Conservation (phyloP, 2,329 filamentous ascomycete species). For the Bipolaris oryzae region DNA sequence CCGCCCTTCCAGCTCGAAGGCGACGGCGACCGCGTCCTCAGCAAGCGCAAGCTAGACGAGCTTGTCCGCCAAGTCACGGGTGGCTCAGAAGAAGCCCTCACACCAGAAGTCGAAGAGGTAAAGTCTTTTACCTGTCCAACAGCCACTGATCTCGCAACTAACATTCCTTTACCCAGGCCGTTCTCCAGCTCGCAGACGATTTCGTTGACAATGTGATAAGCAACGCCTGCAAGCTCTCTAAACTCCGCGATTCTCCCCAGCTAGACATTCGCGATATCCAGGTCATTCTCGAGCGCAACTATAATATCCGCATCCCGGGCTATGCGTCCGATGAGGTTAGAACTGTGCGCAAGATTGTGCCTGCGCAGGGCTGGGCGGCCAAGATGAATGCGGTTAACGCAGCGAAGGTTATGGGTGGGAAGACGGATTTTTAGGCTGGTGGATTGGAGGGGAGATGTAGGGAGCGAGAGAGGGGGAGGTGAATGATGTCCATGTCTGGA, state of each 20-base stretch:
- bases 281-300: constrained; percentile 65
- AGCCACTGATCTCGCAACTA: background rate
- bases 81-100: constrained; percentile 77
- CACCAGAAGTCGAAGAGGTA: constrained; percentile 96
- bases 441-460: too few relatives aligned
- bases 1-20: constrained; percentile 87
- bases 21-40: constrained; percentile 90
- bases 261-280: constrained; percentile 77
- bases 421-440: constrained; percentile 45
- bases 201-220: constrained; percentile 93
- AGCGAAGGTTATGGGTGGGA: constrained; percentile 71
- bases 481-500: too few relatives aligned
- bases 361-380: constrained; percentile 84
- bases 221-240: constrained; percentile 86
- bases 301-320: constrained; percentile 82
- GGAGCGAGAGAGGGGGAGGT: too few relatives aligned
- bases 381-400: constrained; percentile 98
- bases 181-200: constrained; percentile 87
- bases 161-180: constrained; percentile 62
- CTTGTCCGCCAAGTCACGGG: constrained; percentile 93
- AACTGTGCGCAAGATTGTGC: constrained; percentile 91
- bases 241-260: constrained; percentile 86
- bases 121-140: constrained; percentile 27
- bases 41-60: constrained; percentile 96
- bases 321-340: constrained; percentile 94